Conservation (phyloP, 208 protist species). For the Tritrichomonas foetus region DNA sequence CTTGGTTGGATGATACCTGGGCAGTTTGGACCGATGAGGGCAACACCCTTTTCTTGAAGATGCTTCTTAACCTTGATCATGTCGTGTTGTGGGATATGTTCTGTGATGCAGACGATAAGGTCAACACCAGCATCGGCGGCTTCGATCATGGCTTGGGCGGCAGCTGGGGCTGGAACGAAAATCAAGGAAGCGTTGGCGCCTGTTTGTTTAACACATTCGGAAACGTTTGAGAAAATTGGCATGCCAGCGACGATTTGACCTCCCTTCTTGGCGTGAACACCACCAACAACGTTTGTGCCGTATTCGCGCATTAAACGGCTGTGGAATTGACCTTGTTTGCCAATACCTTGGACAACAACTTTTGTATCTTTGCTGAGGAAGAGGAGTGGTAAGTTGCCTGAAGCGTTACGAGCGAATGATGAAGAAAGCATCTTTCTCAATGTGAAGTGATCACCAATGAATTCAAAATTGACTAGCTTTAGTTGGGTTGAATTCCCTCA, state of each 20-base stretch:
- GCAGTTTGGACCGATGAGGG: slow-evolving; percentile 95
- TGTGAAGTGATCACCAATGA: slow-evolving; percentile 38
- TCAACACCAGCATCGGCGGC: slow-evolving; percentile 88
- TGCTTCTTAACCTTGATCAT: slow-evolving; percentile 60
- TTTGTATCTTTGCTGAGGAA: not conserved
- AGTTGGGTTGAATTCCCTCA: too few relatives aligned
- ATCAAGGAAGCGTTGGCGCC: slow-evolving; percentile 85
- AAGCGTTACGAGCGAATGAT: not conserved
- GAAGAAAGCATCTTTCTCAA: not conserved
- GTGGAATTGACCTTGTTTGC: slow-evolving; percentile 71
- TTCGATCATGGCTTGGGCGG: slow-evolving; percentile 86
- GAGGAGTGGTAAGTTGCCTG: not conserved
- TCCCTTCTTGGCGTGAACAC: slow-evolving; percentile 87
- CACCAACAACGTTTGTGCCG: slow-evolving; percentile 94
- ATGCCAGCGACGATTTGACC: slow-evolving; percentile 81
- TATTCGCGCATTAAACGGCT: slow-evolving; percentile 88
- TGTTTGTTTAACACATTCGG: slow-evolving; percentile 76
- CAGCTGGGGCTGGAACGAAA: slow-evolving; percentile 88
- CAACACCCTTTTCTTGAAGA: slow-evolving; percentile 40
- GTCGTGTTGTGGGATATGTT: slow-evolving; percentile 95
- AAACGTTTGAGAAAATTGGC: slow-evolving; percentile 80
- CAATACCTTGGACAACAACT: slow-evolving; percentile 21
- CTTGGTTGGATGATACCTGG: slow-evolving; percentile 77
- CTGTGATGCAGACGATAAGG: slow-evolving; percentile 94
- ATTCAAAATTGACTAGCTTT: too few relatives aligned